phyloP scores from a whole-genome alignment of 805 yeast genomes.

The Lipomyces chichibuensis region DNA sequence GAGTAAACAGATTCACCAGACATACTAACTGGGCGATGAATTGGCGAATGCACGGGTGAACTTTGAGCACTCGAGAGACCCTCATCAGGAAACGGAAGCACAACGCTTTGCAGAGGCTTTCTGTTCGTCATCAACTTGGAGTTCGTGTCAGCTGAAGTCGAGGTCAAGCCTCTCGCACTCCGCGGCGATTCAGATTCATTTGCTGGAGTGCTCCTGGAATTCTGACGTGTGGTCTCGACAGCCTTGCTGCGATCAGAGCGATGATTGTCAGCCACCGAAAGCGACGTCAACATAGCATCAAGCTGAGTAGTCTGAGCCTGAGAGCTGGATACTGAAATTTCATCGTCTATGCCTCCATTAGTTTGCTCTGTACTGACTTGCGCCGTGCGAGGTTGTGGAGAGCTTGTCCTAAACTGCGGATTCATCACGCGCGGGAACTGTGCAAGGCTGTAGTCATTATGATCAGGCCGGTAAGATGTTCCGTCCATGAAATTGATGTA shows the following conservation, averaged over 20 bases:
- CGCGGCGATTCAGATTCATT: background rate
- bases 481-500: constrained; percentile 64
- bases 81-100: constrained; percentile 22
- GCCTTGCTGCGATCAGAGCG: background rate
- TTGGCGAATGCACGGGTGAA: constrained; percentile 37
- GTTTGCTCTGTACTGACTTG: background rate
- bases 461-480: constrained; percentile 39
- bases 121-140: background rate
- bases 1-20: constrained; percentile 38
- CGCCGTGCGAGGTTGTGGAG: constrained; percentile 7
- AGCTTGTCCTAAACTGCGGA: constrained; percentile 32
- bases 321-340: constrained; percentile 4
- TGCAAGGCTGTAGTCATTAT: constrained; percentile 43
- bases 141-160: background rate
- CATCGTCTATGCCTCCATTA: background rate
- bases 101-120: constrained; percentile 2
- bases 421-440: constrained; percentile 41
- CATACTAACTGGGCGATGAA: constrained; percentile 35
- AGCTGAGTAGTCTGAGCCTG: constrained; percentile 17
- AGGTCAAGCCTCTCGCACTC: background rate
- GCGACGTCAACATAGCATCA: constrained; percentile 23
- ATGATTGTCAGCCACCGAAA: constrained; percentile 1
- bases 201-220: background rate
- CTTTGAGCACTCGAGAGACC: constrained; percentile 31
- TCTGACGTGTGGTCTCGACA: background rate